Percentiles rank a stretch among this genome's conserved stretches.
Conservation (phyloP, 2,329 filamentous ascomycete genomes). For the Didymella arachidicola region DNA sequence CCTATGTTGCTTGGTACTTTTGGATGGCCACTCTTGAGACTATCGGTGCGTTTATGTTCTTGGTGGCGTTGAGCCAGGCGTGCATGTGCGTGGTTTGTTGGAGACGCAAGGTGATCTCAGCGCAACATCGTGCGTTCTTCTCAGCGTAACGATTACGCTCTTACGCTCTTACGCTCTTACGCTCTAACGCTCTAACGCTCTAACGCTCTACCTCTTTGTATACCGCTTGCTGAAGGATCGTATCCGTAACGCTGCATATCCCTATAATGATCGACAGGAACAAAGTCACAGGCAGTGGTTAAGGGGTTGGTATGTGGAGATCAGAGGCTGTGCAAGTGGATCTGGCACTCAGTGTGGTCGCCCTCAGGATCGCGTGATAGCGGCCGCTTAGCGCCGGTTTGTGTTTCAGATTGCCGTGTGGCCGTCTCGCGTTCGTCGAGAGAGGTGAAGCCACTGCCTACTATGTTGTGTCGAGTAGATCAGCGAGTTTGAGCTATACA, state of each 20-base stretch:
- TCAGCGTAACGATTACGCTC: not conserved
- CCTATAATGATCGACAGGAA: slow-evolving; percentile 19
- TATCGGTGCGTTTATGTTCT: not conserved
- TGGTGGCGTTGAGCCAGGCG: not conserved
- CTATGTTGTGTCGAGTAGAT: slow-evolving; percentile 8
- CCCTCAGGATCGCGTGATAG: slow-evolving; percentile 11
- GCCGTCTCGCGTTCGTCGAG: slow-evolving; percentile 9
- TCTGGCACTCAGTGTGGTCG: not conserved
- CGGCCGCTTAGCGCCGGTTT: slow-evolving; percentile 12
- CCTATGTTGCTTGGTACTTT: not conserved
- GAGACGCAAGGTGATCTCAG: not conserved
- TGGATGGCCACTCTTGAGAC: not conserved
- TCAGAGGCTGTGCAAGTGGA: slow-evolving; percentile 22
- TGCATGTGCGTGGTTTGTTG: not conserved
- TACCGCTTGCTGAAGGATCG: not conserved
- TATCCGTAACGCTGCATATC: not conserved
- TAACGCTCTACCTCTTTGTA: not conserved
- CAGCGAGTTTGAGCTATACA: not conserved
- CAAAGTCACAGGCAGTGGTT: slow-evolving; percentile 3
- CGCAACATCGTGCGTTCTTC: not conserved
- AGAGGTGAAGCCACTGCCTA: slow-evolving; percentile 8
- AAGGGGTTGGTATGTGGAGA: slow-evolving; percentile 16
- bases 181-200: too few relatives aligned
- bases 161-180: not conserved
- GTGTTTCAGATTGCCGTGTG: slow-evolving; percentile 18